Base-by-base conservation (phyloP, 2,329 filamentous ascomycete genomes). In the Colletotrichum filicis region DNA sequence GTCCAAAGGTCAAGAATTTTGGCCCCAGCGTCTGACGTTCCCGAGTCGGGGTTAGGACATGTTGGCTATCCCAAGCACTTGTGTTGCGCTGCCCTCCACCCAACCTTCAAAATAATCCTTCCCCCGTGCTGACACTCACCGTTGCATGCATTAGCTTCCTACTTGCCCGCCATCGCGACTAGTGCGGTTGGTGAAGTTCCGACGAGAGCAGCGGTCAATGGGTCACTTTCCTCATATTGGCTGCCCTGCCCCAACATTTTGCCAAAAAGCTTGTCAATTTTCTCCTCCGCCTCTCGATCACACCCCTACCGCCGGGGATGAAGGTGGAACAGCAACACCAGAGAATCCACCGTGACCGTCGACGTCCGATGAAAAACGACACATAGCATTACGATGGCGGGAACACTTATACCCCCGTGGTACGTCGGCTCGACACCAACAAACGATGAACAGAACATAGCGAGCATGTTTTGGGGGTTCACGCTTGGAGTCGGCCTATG, bases 381-480 rank as follows among this genome's bases (percentile, higher is more conserved):
- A 28, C 5, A 9, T 3, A 22, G 42, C 19, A 5, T 56, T 35
- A 61, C 14, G 26, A 73, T 73, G 70, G 60, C 60, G 16, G 70
- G 70, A 61, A 73, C 70, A 14, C 66, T 73, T 22, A 49, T 73
- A 26, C 70, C 70, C 4, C 70, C 70, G 28, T 73, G 70, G 70
- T 73, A 65, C 19, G 70, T 70, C 55, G 70, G 32, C 16, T 56
- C 62, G 28, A 68, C 70, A 6, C 65, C 56, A 59, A 74, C 65
- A 53, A 75, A 69, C 12, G 62, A 70, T 26, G 83, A 85, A 53
- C 69, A 82, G 59, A 78, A 78, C 16, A 77, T 83, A 66, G 81
- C 82, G 52, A 81, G 81, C 22, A 76, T 84, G 63, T 78, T 80
- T 22, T 83, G 79, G 77, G 83, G 83, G 1, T 76, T 83, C 68